phyloP scores from a whole-genome alignment of 306 rosid genomes.

The Corylus heterophylla region DNA sequence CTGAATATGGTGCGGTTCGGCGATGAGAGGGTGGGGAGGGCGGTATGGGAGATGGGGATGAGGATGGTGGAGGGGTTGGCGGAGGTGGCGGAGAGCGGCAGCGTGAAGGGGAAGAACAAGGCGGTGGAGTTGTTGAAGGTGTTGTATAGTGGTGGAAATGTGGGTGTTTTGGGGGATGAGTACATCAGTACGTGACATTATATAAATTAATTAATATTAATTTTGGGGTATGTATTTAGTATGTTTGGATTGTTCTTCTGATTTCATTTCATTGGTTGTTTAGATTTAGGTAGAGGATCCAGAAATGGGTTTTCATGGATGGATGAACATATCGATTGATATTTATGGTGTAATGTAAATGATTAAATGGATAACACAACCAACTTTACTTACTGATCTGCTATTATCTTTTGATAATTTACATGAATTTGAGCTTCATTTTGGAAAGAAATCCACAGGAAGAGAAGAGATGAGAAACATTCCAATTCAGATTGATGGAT shows the following conservation, averaged over 20 bases:
- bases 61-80: constrained; percentile 56
- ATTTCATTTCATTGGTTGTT: not conserved
- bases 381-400: not conserved
- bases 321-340: not conserved
- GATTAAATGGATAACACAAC: not conserved
- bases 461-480: too few species aligned
- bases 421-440: too few species aligned
- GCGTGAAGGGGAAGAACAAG: constrained; percentile 58
- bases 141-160: constrained; percentile 36
- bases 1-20: constrained; percentile 62
- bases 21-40: constrained; percentile 51
- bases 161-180: constrained; percentile 30
- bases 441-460: too few species aligned
- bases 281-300: not conserved
- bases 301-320: not conserved
- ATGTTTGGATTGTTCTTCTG: not conserved
- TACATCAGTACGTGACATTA: not conserved
- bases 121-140: constrained; percentile 54
- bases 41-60: constrained; percentile 49
- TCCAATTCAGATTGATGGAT: too few species aligned
- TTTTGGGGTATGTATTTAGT: not conserved
- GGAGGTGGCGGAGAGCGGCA: constrained; percentile 56
- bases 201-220: too few species aligned
- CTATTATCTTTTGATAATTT: not conserved
- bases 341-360: not conserved